Conservation (phyloP, 441 rosid genomes). For the Pelargonium myrrhifolium region DNA sequence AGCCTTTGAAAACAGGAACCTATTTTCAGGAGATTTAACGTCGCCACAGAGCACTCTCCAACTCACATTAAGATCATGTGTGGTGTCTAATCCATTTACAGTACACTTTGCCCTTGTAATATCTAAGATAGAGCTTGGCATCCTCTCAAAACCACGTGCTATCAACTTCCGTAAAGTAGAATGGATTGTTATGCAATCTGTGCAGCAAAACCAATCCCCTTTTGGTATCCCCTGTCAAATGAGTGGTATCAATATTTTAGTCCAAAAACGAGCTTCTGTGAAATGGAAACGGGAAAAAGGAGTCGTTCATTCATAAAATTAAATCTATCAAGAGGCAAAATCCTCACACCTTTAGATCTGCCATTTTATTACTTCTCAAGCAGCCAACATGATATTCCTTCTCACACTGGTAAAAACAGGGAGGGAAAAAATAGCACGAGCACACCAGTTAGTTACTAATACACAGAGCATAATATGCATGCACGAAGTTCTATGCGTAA, state of each 20-base stretch:
- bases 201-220: constrained; percentile 82
- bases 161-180: constrained; percentile 1
- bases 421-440: constrained; percentile 14
- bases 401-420: constrained; percentile 53
- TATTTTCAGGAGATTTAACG: constrained; percentile 50
- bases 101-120: constrained; percentile 11
- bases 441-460: constrained; percentile 13
- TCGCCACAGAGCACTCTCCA: constrained; percentile 80
- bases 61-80: constrained; percentile 32
- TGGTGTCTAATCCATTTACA: constrained; percentile 39
- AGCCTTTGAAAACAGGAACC: constrained; percentile 63
- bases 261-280: neutral
- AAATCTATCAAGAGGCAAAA: neutral
- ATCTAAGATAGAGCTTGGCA: neutral
- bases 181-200: constrained; percentile 59
- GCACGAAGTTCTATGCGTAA: neutral
- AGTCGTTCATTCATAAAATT: neutral
- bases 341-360: constrained; percentile 68
- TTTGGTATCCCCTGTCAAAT: constrained; percentile 65
- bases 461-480: neutral
- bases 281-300: neutral
- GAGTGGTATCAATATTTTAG: constrained; percentile 15
- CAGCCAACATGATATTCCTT: constrained; percentile 97
- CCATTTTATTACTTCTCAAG: constrained; percentile 53
- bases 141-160: constrained; percentile 1